Conservation (phyloP, 2,329 filamentous ascomycete species). For the Nigrospora sphaerica region DNA sequence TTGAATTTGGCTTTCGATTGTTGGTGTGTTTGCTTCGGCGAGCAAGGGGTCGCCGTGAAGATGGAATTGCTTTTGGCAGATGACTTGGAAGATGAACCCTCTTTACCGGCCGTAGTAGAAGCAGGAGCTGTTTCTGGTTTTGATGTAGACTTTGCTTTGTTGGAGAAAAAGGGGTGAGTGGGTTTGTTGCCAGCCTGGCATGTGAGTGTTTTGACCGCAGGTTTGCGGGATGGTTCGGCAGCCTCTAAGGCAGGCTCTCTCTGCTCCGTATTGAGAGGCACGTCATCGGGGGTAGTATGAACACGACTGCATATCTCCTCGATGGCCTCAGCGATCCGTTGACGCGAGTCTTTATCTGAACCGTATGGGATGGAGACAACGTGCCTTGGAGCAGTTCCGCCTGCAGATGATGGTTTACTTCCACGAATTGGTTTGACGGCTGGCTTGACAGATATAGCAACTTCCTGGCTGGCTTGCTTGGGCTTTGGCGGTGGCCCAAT, state of each 20-base stretch:
- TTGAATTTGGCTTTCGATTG: constrained; percentile 19
- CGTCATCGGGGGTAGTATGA: background rate
- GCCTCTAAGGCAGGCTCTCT: background rate
- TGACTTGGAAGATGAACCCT: constrained; percentile 17
- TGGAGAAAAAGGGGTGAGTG: constrained; percentile 61
- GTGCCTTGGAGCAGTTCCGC: constrained; percentile 28
- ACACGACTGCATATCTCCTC: constrained; percentile 47
- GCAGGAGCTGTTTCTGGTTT: background rate
- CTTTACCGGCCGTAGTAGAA: constrained; percentile 8
- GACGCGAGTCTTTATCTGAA: constrained; percentile 32
- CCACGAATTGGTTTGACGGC: constrained; percentile 17
- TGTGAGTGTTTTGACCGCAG: too few species aligned
- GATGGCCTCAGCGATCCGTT: constrained; percentile 52
- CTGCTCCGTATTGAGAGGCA: background rate
- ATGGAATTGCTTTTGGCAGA: constrained; percentile 28
- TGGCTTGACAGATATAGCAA: constrained; percentile 5
- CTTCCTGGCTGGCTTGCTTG: constrained; percentile 25
- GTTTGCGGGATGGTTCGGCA: too few species aligned
- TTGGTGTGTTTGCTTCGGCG: constrained; percentile 34
- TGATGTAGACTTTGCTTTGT: constrained; percentile 32
- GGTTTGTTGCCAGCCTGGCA: background rate
- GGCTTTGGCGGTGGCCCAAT: constrained; percentile 53
- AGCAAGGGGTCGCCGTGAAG: constrained; percentile 47
- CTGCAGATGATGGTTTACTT: constrained; percentile 27
- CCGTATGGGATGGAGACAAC: constrained; percentile 57